A percentile compares a stretch with the other conserved stretches of the same genome.
Evolutionary conservation across 1,284 basidiomycete genomes (phyloP).

Genomic region (Tetrapyrgos nigripes): DNA sequence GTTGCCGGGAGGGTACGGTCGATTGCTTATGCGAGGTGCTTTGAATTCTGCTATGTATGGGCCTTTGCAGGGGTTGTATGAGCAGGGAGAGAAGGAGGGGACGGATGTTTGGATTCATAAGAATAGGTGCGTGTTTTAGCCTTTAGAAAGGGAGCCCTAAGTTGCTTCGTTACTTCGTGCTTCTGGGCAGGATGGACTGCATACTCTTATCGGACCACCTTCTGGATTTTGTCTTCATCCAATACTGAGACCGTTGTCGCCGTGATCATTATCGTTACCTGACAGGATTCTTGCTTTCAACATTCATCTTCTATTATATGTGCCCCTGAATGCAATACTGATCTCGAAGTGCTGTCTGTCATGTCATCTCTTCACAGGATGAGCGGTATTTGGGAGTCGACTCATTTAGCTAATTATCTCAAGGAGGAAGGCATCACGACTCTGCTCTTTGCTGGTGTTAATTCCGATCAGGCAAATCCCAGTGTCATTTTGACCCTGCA

Average conservation of each 20-base stretch:
- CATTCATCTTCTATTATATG: too few relatives aligned
- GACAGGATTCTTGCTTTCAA: too few relatives aligned
- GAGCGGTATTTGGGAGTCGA: conserved; percentile 72
- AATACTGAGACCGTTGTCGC: too few relatives aligned
- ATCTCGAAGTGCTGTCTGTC: background rate
- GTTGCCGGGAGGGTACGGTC: conserved; percentile 60
- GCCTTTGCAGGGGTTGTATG: conserved; percentile 61
- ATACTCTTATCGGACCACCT: too few relatives aligned
- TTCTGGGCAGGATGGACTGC: too few relatives aligned
- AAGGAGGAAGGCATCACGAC: conserved; percentile 68
- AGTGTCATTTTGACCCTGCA: background rate
- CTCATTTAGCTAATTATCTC: conserved; percentile 64
- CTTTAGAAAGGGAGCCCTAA: background rate
- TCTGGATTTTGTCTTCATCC: too few relatives aligned
- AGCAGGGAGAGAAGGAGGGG: conserved; percentile 56
- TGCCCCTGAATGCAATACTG: background rate
- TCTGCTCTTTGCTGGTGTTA: conserved; percentile 69
- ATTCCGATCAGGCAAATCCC: conserved; percentile 63
- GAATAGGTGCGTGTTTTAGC: conserved; percentile 55
- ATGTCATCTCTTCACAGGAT: conserved; percentile 47
- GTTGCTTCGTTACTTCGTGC: too few relatives aligned
- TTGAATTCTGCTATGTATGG: conserved; percentile 47
- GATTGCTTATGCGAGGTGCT: conserved; percentile 64
- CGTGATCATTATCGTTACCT: too few relatives aligned
- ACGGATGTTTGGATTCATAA: conserved; percentile 78